Conservation (phyloP, 176 grass and related monocot species). For the bread wheat (Triticum aestivum) region IWGSC_CS_RefSeq_v2.1 NC_057805.1:275909513-275910012, state of each 20-base stretch:
- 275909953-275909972: slow-evolving; percentile 63
- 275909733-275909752: background rate
- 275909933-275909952: slow-evolving; percentile 22
- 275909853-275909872: background rate
- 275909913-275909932: background rate
- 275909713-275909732: background rate
- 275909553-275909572: slow-evolving; percentile 44
- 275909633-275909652: slow-evolving; percentile 20
- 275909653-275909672: background rate
- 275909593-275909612: slow-evolving; percentile 77
- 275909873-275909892: background rate
- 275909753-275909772: background rate
- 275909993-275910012: slow-evolving; percentile 63
- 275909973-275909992: slow-evolving; percentile 76
- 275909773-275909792: background rate
- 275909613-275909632: slow-evolving; percentile 44
- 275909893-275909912: slow-evolving; percentile 17
- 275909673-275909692: background rate
- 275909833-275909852: slow-evolving; percentile 11
- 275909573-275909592: slow-evolving; percentile 91
- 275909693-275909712: slow-evolving; percentile 3
- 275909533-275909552: slow-evolving; percentile 61
- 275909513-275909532: slow-evolving; percentile 81
- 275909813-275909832: slow-evolving; percentile 9
- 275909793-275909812: slow-evolving; percentile 9